Evolutionary conservation across 495 filamentous ascomycete genomes (phyloP), one percentile per base, ranked within the genome.

Genomic region (Tuber brumale): DNA sequence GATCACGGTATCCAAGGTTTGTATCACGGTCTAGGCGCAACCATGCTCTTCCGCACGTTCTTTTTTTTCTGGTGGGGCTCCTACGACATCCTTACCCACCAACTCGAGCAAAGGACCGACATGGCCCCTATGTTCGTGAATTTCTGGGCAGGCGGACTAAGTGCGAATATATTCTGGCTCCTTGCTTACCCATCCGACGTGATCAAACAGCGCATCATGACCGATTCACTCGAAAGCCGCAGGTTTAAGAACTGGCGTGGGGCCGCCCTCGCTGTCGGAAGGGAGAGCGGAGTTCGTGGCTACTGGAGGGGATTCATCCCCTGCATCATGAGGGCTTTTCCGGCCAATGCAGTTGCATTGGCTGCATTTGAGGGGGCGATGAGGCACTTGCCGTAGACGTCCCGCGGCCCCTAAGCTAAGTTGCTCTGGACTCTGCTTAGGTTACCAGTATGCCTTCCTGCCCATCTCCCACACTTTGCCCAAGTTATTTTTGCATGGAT

Each of bases 21-120:
- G 1, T 97, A 93, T 85, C 93, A 93, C 80, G 95, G 95, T 0
- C 85, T 99, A 46, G 86, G 83, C 43, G 92, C 95, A 1, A 99
- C 95, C 0, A 86, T 97, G 44, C 80, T 99, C 72, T 97, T 97
- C 85, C 88, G 95, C 37, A 89, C 91, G 8, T 96, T 94, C 84
- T 99, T 99, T 87, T 97, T 97, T 88, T 95, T 92, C 86, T 97
- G 94, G 95, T 99, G 95, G 95, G 91, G 91, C 18, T 91, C 89
- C 48, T 99, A 99, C 85, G 94, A 97, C 77, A 72, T 97, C 31
- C 86, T 97, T 75, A 92, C 92, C 23, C 86, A 89, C 31, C 83
- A 87, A 75, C 85, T 99, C 81, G 84, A 87, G 57, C 84, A 89
- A 37, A 85, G 89, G 70, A 97, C 94, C 23, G 85, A 71, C n/a